These are phyloP conservation scores for Paracoccidioides brasiliensis DNA, from an alignment of 2,329 filamentous ascomycete species.

Conservation along the genomic window DNA sequence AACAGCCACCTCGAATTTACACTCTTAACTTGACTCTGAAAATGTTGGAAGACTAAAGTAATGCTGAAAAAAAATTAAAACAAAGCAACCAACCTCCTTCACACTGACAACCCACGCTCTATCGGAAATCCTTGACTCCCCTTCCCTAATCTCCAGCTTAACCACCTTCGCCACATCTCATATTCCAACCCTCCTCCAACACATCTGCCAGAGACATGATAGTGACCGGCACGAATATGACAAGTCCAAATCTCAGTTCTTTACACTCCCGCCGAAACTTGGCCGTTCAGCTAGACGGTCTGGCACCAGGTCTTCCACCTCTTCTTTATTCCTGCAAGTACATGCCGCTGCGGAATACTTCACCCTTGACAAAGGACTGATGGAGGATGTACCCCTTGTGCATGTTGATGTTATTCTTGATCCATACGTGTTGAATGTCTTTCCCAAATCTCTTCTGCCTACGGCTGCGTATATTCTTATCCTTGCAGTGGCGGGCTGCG, in stretches of 20 bases:
- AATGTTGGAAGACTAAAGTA: not conserved
- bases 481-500: constrained; percentile 44
- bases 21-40: no score
- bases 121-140: constrained; percentile 46
- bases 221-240: not conserved
- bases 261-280: constrained; percentile 2
- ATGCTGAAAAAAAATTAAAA: not conserved
- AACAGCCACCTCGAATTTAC: no score
- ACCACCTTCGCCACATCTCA: constrained; percentile 46
- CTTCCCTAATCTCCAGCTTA: constrained; percentile 52
- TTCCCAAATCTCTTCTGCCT: constrained; percentile 64
- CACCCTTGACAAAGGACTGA: constrained; percentile 58
- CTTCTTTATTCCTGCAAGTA: constrained; percentile 57
- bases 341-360: constrained; percentile 74
- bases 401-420: constrained; percentile 73
- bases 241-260: not conserved
- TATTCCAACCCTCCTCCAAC: constrained; percentile 22
- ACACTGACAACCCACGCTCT: constrained; percentile 52
- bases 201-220: constrained; percentile 6
- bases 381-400: constrained; percentile 61
- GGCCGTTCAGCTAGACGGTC: not conserved
- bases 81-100: constrained; percentile 76
- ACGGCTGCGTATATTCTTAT: constrained; percentile 55
- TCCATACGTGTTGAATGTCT: constrained; percentile 64
- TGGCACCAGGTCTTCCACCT: not conserved